Percentiles rank a stretch among this genome's conserved stretches.
Evolutionary conservation across 2,329 filamentous ascomycete species (phyloP).

Genomic region (Calonectria pseudoturangicola): DNA sequence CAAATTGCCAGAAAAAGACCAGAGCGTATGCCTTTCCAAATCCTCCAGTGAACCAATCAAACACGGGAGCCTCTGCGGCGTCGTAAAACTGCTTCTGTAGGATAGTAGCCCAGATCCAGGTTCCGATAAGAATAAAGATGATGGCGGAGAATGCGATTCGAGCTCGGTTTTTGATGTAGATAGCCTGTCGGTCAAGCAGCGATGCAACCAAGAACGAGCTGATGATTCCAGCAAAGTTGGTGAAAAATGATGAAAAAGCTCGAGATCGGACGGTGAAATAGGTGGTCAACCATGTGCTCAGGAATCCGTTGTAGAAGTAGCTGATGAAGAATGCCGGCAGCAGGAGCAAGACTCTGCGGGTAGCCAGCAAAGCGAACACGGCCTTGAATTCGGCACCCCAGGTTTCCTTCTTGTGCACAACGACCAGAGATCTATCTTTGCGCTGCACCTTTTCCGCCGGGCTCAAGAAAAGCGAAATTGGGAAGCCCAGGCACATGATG

Average conservation of each 20-base stretch:
- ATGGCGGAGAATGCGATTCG: constrained; percentile 5
- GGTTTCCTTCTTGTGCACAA: constrained; percentile 9
- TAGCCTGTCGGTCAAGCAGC: constrained; percentile 45
- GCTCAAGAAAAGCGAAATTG: background rate
- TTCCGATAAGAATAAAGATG: background rate
- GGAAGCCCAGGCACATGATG: constrained; percentile 16
- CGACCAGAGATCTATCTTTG: constrained; percentile 6
- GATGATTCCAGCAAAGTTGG: constrained; percentile 37
- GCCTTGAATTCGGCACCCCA: constrained; percentile 22
- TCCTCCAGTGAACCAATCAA: constrained; percentile 45
- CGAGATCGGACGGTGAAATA: constrained; percentile 40
- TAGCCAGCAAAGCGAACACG: constrained; percentile 47
- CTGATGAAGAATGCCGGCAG: constrained; percentile 35
- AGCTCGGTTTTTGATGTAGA: constrained; percentile 43
- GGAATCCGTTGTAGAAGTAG: constrained; percentile 36
- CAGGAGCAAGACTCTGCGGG: constrained; percentile 40
- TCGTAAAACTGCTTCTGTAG: constrained; percentile 17
- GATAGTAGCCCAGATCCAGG: constrained; percentile 13
- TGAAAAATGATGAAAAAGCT: constrained; percentile 37
- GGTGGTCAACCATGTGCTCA: constrained; percentile 34
- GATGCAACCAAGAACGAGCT: constrained; percentile 32
- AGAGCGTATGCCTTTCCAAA: constrained; percentile 46
- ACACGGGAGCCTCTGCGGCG: constrained; percentile 1
- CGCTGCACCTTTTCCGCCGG: constrained; percentile 14
- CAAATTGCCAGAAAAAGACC: constrained; percentile 49